Evolutionary conservation across 164 flowering plant species (phyloP), one percentile per base, ranked within the genome.

Genomic region (Piper betle): DNA sequence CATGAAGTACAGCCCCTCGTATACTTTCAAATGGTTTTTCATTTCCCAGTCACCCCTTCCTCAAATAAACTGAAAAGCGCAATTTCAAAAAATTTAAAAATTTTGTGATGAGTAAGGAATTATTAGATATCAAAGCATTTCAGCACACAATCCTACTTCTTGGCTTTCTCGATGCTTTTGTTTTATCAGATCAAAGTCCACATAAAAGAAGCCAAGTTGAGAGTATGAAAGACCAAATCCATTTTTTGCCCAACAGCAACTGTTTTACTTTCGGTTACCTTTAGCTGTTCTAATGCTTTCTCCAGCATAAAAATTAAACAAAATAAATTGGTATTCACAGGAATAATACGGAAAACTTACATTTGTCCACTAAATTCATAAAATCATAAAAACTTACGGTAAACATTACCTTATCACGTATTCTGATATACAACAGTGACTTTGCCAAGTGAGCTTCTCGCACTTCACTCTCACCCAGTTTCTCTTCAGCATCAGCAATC

Each of bases 31-130:
- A 1, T 96, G 82, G 69, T 93, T 93, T 78, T 93, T 93, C 79
- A 96, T 88, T 69, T 93, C 97, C 99, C 97, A 93, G 68, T 93
- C 99, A 77, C 99, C 99, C 48, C 97, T 97, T 93, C 96, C 70
- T 93, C 99, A 75, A 93, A 93, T 78, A 93, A 80, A 63, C 99
- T 93, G 83, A 12, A 12, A 46, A 46, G 1, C 3, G 6, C 3
- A 46, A 10, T 2, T 46, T 46, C 1, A 46, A 46, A 46, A 40
- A 61, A 74, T 60, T 55, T 60, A 39, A 54, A 15, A 63, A 37
- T 13, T 39, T 48, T 18, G 60, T 41, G 55, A 18, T 3, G 55
- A 61, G 58, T 33, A 4, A 13, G 18, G 2, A 37, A 5, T 16
- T 25, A 8, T 6, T 42, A 9, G 8, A 54, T 25, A 13, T 39